phyloP scores from a whole-genome alignment of 116 monocot genomes.

The Dioscorea cayenensis region DNA sequence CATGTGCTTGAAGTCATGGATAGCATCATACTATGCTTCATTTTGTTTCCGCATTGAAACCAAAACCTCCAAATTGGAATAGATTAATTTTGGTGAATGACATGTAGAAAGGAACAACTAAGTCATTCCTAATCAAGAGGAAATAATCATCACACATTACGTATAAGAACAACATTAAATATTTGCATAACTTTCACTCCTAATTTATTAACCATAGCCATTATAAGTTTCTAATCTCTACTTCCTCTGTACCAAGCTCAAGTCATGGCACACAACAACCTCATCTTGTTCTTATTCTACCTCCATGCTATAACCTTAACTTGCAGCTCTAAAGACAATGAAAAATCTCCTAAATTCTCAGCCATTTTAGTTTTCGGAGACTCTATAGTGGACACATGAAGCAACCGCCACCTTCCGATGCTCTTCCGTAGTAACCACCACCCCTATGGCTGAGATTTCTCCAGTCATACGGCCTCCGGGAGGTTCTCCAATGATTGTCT shows the following conservation, averaged over 20 bases:
- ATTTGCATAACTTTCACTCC: no score
- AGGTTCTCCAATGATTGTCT: conserved; percentile 30
- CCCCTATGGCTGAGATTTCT: conserved; percentile 21
- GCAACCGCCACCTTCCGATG: conserved; percentile 17
- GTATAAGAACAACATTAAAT: no score
- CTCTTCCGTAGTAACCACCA: conserved; percentile 8
- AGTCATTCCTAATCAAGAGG: no score
- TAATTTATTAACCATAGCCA: no score
- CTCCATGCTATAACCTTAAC: background rate
- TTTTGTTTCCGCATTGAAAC: no score
- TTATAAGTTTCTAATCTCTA: background rate
- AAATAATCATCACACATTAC: no score
- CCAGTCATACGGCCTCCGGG: conserved; percentile 13
- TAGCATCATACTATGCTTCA: no score
- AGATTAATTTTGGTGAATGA: no score
- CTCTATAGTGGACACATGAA: conserved; percentile 30
- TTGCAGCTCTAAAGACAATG: background rate
- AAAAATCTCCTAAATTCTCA: background rate
- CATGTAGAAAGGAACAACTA: no score
- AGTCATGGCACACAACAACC: background rate
- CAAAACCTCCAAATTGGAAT: no score
- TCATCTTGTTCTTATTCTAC: background rate
- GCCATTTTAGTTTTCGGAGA: conserved; percentile 32
- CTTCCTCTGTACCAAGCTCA: background rate
- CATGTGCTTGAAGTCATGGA: no score